phyloP scores from a whole-genome alignment of 495 filamentous ascomycete species.

The Cercophora sp. region DNA sequence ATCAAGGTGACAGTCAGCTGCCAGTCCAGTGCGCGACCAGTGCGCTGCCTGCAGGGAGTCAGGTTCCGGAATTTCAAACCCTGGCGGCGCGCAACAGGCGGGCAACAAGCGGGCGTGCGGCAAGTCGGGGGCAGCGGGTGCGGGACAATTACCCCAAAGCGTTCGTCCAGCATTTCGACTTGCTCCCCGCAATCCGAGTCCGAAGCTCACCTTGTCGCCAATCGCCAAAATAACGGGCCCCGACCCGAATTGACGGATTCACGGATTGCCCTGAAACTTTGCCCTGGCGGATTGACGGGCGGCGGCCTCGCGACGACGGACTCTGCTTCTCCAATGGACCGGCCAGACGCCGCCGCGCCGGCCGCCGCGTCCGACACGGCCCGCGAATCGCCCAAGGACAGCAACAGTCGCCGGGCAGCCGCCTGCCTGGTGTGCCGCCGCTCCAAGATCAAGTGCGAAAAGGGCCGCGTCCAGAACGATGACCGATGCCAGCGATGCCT shows the following conservation, averaged over 20 bases:
- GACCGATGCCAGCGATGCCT: constrained; percentile 59
- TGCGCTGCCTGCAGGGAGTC: too few species aligned
- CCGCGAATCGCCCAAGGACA: constrained; percentile 20
- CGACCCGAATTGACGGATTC: not conserved
- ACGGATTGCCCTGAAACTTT: too few species aligned
- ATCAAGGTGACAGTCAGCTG: too few species aligned
- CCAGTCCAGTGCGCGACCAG: too few species aligned
- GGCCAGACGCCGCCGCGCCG: constrained; percentile 12
- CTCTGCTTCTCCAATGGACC: too few species aligned
- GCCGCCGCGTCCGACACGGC: constrained; percentile 8
- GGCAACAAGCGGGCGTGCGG: too few species aligned
- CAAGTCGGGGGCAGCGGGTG: not conserved
- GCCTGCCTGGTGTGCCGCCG: constrained; percentile 65
- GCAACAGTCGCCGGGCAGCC: constrained; percentile 38
- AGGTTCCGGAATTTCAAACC: too few species aligned
- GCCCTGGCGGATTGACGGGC: not conserved
- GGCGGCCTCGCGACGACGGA: constrained; percentile 7
- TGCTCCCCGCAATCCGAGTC: constrained; percentile 4
- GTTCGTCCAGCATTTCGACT: not conserved
- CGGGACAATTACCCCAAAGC: constrained; percentile 9
- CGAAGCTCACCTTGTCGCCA: not conserved
- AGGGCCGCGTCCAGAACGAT: constrained; percentile 41
- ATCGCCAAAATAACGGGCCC: not conserved
- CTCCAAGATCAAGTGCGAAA: constrained; percentile 65
- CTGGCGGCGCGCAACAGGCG: too few species aligned